Base-by-base conservation (phyloP, 805 yeast species). In the Cyberlindnera galapagoensis region DNA sequence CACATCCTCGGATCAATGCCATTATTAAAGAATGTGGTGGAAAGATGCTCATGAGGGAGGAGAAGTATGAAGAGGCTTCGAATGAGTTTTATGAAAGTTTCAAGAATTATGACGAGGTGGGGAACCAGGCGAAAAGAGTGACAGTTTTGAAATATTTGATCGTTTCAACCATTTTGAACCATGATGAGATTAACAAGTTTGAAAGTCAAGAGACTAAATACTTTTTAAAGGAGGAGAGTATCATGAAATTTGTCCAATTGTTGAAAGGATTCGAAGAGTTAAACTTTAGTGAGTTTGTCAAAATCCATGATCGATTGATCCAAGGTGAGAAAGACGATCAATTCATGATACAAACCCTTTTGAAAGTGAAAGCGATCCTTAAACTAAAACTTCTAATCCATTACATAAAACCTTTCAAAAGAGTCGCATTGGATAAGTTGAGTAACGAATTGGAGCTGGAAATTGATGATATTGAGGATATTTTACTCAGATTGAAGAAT, bases 1-100 rank as follows among this genome's bases (percentile, higher is more conserved):
- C 87, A 1, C 94, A 85, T 47, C 87, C 94, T 1, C 63, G 69
- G 29, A 75, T 80, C 18, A 62, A 76, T 54, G 95, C 90, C 2
- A 70, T 79, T n/a, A 69, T 84, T 17, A 68, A 74, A 39, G 90
- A 83, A 51, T 77, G 85, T 42, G 84, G 86, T 0, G 94, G 87
- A 3, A 69, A 74, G 33, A 65, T 83, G 41, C 68, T 71, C 30
- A 75, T 82, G 67, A 63, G 70, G 38, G 68, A 71, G 30, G 69
- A 68, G 10, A 71, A 76, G 39, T 83, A 69, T 62, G 74, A 68
- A 21, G 54, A 54, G 30, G 86, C 84, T 0, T 61, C 76, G 8
- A 65, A 66, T 34, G 67, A 61, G 35, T 70, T 75, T 35, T 71
- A 70, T 42, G 76, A 69, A 40, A 60, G 76, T 19, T 76, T 76